Evolutionary conservation across 2,329 filamentous ascomycete species (phyloP).

Genomic region (Hirsutella minnesotensis): DNA sequence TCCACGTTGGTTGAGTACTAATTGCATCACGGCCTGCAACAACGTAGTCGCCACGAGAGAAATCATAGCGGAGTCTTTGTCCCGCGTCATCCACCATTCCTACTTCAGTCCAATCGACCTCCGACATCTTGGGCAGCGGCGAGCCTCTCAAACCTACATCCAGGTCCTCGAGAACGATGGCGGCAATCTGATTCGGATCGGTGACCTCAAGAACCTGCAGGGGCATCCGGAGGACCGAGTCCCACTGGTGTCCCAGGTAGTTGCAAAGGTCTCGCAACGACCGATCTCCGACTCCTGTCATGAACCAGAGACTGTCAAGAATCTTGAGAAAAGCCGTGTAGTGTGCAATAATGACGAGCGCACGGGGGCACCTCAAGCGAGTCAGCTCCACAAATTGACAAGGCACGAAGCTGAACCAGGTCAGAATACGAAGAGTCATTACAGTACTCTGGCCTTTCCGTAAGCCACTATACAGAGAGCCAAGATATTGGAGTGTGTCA

Average conservation of each 20-base stretch:
- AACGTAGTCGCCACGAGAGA: no score
- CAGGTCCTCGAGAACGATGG: background rate
- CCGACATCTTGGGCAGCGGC: background rate
- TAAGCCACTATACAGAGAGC: conserved; percentile 39
- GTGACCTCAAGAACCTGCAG: background rate
- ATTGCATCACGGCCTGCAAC: no score
- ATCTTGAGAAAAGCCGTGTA: conserved; percentile 40
- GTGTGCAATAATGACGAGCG: conserved; percentile 40
- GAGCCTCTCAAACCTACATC: background rate
- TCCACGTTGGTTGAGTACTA: no score
- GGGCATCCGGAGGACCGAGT: background rate
- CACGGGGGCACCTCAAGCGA: conserved; percentile 27
- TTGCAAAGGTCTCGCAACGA: conserved; percentile 32
- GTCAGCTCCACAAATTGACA: conserved; percentile 30
- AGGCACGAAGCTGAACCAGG: conserved; percentile 40
- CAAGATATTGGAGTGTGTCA: conserved; percentile 34
- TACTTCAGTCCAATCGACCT: background rate
- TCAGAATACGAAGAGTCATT: conserved; percentile 37
- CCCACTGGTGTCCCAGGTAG: conserved; percentile 13
- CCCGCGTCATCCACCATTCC: background rate
- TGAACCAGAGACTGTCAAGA: conserved; percentile 35
- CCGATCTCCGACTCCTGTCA: conserved; percentile 30
- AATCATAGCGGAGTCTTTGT: background rate
- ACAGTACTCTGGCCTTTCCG: conserved; percentile 23
- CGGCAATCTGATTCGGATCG: background rate